These are phyloP conservation scores for Pseudogymnoascus sp. DNA, from an alignment of 2,329 filamentous ascomycete species.

Conservation along the genomic window DNA sequence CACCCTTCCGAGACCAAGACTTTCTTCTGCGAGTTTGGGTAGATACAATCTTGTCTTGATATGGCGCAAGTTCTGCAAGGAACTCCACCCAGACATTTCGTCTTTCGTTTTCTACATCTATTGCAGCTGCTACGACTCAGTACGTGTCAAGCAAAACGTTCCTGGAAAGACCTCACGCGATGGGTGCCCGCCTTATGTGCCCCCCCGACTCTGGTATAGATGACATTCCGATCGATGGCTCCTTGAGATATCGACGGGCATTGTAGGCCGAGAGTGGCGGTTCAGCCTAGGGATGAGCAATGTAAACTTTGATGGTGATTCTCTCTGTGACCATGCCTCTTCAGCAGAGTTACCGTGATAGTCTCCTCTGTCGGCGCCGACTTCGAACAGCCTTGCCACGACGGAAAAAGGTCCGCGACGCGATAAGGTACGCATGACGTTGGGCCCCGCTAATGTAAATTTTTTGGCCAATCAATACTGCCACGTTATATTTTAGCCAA, in stretches of 20 bases:
- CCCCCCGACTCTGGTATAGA: neutral
- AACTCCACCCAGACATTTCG: slow-evolving; percentile 20
- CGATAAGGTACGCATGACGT: slow-evolving; percentile 2
- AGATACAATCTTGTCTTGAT: slow-evolving; percentile 17
- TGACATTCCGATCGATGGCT: slow-evolving; percentile 5
- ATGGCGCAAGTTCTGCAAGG: slow-evolving; percentile 19
- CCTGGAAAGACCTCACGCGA: neutral
- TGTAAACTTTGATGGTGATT: neutral
- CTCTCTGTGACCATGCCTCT: neutral
- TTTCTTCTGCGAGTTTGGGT: slow-evolving; percentile 19
- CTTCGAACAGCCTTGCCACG: neutral
- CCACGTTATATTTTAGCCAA: neutral
- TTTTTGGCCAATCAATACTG: neutral
- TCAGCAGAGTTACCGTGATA: neutral
- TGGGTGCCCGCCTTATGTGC: neutral
- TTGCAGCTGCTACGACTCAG: slow-evolving; percentile 19
- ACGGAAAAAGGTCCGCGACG: neutral
- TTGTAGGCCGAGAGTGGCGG: slow-evolving; percentile 1
- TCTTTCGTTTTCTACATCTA: slow-evolving; percentile 21
- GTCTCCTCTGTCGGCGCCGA: neutral
- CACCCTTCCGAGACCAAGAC: slow-evolving; percentile 20
- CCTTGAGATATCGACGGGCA: slow-evolving; percentile 7
- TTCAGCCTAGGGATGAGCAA: neutral
- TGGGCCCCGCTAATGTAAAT: neutral
- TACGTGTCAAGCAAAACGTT: neutral